Base-by-base conservation (phyloP, 202 grass and related monocot species). In the Brachypodium distachyon region DNA sequence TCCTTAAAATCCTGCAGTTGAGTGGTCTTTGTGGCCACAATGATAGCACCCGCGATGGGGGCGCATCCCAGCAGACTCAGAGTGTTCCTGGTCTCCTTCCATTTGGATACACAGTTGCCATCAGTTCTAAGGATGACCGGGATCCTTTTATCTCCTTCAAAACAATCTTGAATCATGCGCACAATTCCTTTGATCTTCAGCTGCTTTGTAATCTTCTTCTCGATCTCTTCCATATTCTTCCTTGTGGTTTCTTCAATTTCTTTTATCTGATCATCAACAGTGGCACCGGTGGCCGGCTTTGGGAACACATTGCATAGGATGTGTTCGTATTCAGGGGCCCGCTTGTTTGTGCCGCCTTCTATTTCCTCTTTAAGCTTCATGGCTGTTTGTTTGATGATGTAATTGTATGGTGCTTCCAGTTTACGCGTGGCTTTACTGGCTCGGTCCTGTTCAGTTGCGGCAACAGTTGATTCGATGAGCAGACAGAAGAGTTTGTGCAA, bases 91-190 rank as follows among this genome's bases (percentile, higher is more conserved):
- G 17, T 67, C 1, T 78, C 17, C 22, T 53, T 3, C 76, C 48
- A 55, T 8, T 0, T 3, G 0, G 2, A 0, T 19, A 2, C 9
- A 52, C 26, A 2, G 2, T 13, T 29, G 1, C 11, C 0, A 52
- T 40, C 13, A 41, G 19, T 0, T 27, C 51, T 36, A 7, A 79
- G 11, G 37, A 79, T 53, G 19, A 65, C 1, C 7, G 50, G 6
- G 3, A 0, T 1, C 3, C 0, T 12, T 9, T 6, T 0, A 36
- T n/a, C 3, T 3, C 6, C 3, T 9, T 26, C 0, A 4, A 28
- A 7, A 4, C 1, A 0, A 9, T 5, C 0, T 61, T 76, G 16
- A 8, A 66, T 78, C 61, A n/a, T 22, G 47, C 67, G 34, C 3
- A 22, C 11, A 3, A 42, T 0, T 6, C 25, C 14, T 52, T 52